Evolutionary conservation across 1,139 yeast genomes (phyloP).

Genomic region (Suhomyces guaymorum): DNA sequence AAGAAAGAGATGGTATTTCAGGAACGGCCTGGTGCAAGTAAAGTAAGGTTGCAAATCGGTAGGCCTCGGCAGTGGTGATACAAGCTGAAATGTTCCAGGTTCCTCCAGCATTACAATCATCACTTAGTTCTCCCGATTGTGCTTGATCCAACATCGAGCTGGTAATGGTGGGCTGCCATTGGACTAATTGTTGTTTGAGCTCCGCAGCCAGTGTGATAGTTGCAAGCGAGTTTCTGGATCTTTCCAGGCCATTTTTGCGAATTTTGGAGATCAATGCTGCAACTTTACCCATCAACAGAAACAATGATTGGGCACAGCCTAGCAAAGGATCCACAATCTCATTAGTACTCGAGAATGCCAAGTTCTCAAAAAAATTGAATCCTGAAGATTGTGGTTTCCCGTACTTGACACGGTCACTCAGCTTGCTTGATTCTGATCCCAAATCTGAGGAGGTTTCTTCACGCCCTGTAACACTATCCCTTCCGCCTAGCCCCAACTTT

Average conservation of each 20-base stretch:
- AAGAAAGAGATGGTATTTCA: conserved; percentile 56
- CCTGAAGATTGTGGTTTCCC: no score
- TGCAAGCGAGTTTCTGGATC: conserved; percentile 40
- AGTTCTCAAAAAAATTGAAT: conserved; percentile 31
- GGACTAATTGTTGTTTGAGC: conserved; percentile 50
- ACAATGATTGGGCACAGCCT: conserved; percentile 66
- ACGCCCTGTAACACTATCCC: conserved; percentile 5
- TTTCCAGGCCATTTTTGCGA: conserved; percentile 29
- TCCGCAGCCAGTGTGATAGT: conserved; percentile 58
- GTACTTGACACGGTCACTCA: conserved; percentile 16
- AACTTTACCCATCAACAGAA: conserved; percentile 63
- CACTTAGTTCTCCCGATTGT: conserved; percentile 16
- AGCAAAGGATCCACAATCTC: conserved; percentile 61
- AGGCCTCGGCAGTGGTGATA: conserved; percentile 69
- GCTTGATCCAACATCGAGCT: conserved; percentile 36
- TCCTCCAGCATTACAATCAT: conserved; percentile 15
- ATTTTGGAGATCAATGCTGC: conserved; percentile 57
- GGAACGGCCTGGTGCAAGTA: conserved; percentile 72
- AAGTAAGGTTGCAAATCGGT: conserved; percentile 56
- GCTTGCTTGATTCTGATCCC: conserved; percentile 29
- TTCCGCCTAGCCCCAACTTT: conserved; percentile 9
- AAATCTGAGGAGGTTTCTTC: conserved; percentile 21
- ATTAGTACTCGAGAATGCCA: conserved; percentile 30
- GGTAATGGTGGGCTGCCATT: conserved; percentile 55
- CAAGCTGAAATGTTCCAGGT: conserved; percentile 60